Percentiles rank a stretch among this genome's conserved stretches.
Conservation (phyloP, 345 rosid species). For the Acer negundo region DNA sequence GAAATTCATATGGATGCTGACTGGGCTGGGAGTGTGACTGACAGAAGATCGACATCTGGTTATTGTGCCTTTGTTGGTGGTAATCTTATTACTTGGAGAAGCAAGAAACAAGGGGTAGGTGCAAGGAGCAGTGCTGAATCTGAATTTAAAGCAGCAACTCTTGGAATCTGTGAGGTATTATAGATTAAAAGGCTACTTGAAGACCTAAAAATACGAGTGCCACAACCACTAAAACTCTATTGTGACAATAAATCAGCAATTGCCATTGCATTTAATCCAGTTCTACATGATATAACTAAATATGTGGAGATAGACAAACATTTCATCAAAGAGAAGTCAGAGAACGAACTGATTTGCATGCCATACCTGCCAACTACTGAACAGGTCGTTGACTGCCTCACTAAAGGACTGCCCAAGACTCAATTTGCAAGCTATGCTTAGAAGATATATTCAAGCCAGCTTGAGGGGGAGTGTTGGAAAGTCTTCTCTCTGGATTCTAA, state of each 20-base stretch:
- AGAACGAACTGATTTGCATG: background rate
- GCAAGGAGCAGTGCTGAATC: background rate
- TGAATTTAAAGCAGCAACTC: background rate
- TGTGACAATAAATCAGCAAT: background rate
- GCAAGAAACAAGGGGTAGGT: background rate
- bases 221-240: background rate
- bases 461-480: background rate
- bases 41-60: background rate
- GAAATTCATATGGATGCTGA: background rate
- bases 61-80: conserved; percentile 3
- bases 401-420: background rate
- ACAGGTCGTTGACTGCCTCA: background rate
- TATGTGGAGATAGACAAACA: background rate
- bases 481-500: too few species aligned
- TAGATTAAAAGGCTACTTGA: background rate
- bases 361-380: background rate
- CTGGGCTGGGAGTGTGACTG: background rate
- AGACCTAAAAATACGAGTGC: background rate
- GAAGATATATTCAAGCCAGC: background rate
- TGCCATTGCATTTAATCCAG: background rate
- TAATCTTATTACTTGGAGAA: conserved; percentile 2
- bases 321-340: background rate
- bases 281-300: background rate
- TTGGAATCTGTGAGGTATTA: background rate
- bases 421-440: background rate